Conservation (phyloP, 1,139 yeast genomes). For the Sugiyamaella pinicola region DNA sequence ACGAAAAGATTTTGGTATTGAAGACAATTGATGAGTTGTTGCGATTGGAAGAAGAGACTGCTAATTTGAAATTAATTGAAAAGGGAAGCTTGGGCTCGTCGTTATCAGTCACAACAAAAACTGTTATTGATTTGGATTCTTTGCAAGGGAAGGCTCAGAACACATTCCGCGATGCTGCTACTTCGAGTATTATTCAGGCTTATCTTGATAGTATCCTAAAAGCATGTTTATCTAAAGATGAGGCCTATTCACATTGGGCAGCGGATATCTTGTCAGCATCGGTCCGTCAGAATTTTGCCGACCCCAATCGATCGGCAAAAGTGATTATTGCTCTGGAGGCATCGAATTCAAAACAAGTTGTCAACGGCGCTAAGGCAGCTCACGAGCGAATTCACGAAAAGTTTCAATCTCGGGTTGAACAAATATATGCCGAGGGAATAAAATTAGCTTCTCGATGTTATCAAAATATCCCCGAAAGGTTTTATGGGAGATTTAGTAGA, state of each 20-base stretch:
- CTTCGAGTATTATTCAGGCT: conserved; percentile 52
- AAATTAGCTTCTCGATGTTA: conserved; percentile 53
- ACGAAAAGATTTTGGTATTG: conserved; percentile 53
- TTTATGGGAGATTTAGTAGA: conserved; percentile 20
- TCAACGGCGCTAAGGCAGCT: conserved; percentile 53
- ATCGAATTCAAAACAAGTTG: conserved; percentile 50
- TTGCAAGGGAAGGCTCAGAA: conserved; percentile 34
- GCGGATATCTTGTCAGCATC: conserved; percentile 10
- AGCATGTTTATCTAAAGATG: conserved; percentile 7
- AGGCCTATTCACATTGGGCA: conserved; percentile 10
- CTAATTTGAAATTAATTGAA: conserved; percentile 37
- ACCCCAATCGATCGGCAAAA: conserved; percentile 11
- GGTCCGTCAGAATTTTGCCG: conserved; percentile 16
- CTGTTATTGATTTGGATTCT: conserved; percentile 10
- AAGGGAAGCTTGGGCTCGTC: conserved; percentile 14
- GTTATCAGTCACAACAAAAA: neutral
- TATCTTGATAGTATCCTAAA: conserved; percentile 11
- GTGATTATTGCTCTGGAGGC: conserved; percentile 66
- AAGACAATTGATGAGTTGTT: conserved; percentile 60
- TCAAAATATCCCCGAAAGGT: conserved; percentile 39
- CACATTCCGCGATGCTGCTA: conserved; percentile 48
- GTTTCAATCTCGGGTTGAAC: conserved; percentile 70
- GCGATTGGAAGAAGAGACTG: conserved; percentile 50
- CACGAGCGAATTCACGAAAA: conserved; percentile 61
- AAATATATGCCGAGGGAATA: conserved; percentile 67